A percentile compares a stretch with the other conserved stretches of the same genome.
phyloP scores from a whole-genome alignment of 78 protist species.

The Chrysochromulina parva region DNA sequence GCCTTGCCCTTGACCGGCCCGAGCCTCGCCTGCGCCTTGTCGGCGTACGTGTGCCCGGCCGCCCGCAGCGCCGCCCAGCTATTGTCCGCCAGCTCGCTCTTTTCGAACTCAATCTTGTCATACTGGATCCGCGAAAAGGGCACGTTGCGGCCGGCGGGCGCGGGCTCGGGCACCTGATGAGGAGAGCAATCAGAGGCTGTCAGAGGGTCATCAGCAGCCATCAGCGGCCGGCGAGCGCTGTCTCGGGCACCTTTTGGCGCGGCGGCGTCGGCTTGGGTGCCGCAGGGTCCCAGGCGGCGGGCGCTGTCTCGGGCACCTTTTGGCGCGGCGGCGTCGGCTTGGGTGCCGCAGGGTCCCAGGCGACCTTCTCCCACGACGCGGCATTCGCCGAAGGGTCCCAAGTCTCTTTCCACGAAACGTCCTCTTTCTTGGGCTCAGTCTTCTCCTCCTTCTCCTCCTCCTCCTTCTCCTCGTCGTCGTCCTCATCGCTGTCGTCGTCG shows the following conservation, averaged over 20 bases:
- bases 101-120: not conserved
- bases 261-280: not conserved
- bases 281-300: not conserved
- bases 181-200: not conserved
- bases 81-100: not conserved
- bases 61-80: not conserved
- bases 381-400: too few species aligned
- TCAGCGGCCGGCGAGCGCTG: not conserved
- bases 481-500: not conserved
- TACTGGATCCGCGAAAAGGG: not conserved
- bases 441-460: too few species aligned
- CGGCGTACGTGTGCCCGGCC: not conserved
- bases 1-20: conserved; percentile 22
- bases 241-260: too few species aligned
- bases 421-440: too few species aligned
- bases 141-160: not conserved
- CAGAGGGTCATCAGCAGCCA: not conserved
- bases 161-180: not conserved
- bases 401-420: too few species aligned
- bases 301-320: not conserved
- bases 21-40: conserved; percentile 20
- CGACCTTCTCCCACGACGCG: too few species aligned
- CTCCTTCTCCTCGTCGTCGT: not conserved
- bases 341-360: not conserved
- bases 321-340: not conserved